Evolutionary conservation across 2,329 filamentous ascomycete species (phyloP).

Genomic region (Cercospora beticola): DNA sequence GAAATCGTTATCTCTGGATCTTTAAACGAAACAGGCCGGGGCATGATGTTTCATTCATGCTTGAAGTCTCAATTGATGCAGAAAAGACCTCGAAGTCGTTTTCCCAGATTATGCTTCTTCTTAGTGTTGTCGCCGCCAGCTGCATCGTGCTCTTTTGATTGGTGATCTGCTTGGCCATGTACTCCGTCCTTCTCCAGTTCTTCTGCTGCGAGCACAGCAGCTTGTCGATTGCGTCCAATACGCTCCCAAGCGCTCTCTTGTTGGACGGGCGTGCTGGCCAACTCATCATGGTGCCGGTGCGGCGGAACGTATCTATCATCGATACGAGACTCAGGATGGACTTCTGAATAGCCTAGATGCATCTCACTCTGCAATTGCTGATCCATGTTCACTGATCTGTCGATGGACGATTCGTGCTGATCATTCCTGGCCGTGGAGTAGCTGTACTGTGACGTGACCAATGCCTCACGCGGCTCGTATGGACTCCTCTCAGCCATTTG

Average conservation of each 20-base stretch:
- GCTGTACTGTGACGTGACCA: conserved; percentile 1
- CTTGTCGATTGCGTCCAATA: neutral
- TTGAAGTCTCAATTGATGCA: neutral
- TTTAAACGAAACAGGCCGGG: too few relatives aligned
- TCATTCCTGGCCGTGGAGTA: neutral
- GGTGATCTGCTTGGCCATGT: neutral
- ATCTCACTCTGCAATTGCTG: neutral
- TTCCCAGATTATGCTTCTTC: neutral
- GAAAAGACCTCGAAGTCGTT: neutral
- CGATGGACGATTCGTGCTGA: neutral
- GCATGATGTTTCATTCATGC: too few relatives aligned
- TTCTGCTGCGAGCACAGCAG: neutral
- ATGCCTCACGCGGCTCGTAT: neutral
- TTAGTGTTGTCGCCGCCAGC: neutral
- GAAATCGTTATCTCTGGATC: too few relatives aligned
- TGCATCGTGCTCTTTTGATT: neutral
- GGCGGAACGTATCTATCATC: conserved; percentile 1
- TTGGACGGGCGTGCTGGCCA: neutral
- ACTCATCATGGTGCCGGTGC: neutral
- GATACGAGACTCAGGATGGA: neutral
- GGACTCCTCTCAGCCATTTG: neutral
- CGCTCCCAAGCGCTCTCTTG: neutral
- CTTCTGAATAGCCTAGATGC: conserved; percentile 1
- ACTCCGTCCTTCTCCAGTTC: neutral
- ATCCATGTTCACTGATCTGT: neutral